phyloP scores from a whole-genome alignment of 371 early-diverging fungal genomes.

The Mucor ambiguus region DNA sequence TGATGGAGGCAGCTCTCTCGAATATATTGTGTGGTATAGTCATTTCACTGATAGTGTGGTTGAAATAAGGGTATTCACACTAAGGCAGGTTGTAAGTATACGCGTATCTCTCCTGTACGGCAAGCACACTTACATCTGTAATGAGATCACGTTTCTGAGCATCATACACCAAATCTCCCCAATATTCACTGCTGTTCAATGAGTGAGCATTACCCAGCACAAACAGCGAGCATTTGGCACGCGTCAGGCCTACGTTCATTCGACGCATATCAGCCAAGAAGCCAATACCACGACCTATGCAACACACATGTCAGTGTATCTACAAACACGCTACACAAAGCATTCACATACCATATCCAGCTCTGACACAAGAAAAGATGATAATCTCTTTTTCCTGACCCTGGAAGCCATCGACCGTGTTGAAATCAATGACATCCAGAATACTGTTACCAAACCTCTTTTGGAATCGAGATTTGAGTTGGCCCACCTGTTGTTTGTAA shows the following conservation, averaged over 20 bases:
- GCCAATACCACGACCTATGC: constrained; percentile 73
- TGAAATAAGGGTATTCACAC: constrained; percentile 31
- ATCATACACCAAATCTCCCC: constrained; percentile 71
- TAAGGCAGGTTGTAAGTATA: neutral
- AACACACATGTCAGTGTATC: neutral
- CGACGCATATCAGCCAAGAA: constrained; percentile 90
- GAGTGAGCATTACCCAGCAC: constrained; percentile 83
- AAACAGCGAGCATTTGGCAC: constrained; percentile 89
- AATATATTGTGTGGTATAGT: constrained; percentile 21
- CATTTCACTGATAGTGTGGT: constrained; percentile 4
- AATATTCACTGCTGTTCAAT: constrained; percentile 60
- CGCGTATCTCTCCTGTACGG: too few species aligned
- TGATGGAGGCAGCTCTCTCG: constrained; percentile 5
- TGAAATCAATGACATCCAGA: constrained; percentile 84
- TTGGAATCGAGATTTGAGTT: constrained; percentile 69
- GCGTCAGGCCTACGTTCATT: constrained; percentile 95
- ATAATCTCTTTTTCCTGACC: constrained; percentile 98
- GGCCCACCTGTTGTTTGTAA: constrained; percentile 86
- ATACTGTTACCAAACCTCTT: constrained; percentile 63
- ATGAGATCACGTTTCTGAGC: constrained; percentile 52
- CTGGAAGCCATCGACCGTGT: constrained; percentile 98
- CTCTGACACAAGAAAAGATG: constrained; percentile 94
- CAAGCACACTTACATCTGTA: constrained; percentile 41
- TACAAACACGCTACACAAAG: neutral
- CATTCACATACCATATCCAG: constrained; percentile 51